phyloP scores from a whole-genome alignment of 768 basidiomycete genomes.

The Lepiota subincarnata region DNA sequence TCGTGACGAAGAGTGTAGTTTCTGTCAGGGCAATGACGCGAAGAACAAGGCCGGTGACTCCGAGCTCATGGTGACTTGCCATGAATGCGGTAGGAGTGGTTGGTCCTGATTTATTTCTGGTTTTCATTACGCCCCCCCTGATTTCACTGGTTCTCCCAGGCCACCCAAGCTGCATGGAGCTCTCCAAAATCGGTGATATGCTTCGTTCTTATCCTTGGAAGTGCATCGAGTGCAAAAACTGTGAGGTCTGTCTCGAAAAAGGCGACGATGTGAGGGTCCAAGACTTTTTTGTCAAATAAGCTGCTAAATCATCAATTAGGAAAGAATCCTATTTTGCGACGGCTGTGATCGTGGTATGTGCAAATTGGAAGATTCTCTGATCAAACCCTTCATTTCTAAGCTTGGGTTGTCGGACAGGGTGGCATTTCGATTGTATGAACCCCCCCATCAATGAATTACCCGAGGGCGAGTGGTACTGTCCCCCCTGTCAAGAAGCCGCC shows the following conservation, averaged over 20 bases:
- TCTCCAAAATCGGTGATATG: slow-evolving; percentile 51
- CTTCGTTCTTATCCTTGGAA: slow-evolving; percentile 77
- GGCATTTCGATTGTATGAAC: slow-evolving; percentile 78
- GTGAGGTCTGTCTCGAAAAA: slow-evolving; percentile 81
- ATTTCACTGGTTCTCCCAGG: slow-evolving; percentile 37
- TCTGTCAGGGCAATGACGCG: slow-evolving; percentile 66
- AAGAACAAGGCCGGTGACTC: slow-evolving; percentile 51
- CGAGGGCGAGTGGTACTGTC: slow-evolving; percentile 76
- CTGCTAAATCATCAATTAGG: slow-evolving; percentile 36
- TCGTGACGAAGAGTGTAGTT: slow-evolving; percentile 69
- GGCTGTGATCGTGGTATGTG: slow-evolving; percentile 81
- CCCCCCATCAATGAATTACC: slow-evolving; percentile 73
- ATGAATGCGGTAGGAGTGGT: slow-evolving; percentile 84
- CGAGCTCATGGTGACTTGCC: slow-evolving; percentile 76
- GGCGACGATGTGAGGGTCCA: slow-evolving; percentile 76
- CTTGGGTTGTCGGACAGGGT: slow-evolving; percentile 41
- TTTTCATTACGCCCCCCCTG: slow-evolving; percentile 8
- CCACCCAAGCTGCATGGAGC: slow-evolving; percentile 83
- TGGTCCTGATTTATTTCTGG: slow-evolving; percentile 15
- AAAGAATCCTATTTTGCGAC: slow-evolving; percentile 86
- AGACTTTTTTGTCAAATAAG: slow-evolving; percentile 6
- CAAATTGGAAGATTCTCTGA: neutral
- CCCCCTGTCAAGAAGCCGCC: slow-evolving; percentile 45
- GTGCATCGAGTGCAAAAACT: slow-evolving; percentile 89
- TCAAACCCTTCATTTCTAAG: slow-evolving; percentile 9